Evolutionary conservation across 164 flowering plant genomes (phyloP), one percentile per base, ranked within the genome.

Genomic region (Annona squamosa): DNA sequence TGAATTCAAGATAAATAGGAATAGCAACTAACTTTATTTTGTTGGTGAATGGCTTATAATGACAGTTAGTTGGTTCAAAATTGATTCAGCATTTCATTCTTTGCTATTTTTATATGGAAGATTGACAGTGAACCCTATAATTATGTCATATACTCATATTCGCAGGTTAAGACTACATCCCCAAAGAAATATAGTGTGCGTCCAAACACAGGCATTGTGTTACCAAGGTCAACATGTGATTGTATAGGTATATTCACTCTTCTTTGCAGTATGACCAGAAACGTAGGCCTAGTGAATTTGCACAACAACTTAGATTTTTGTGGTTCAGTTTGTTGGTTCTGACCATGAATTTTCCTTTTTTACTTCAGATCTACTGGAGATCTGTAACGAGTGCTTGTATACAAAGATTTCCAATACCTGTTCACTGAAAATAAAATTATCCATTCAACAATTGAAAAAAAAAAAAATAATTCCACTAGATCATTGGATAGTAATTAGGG

Each of bases 101-200:
- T 16, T 52, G 2, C 3, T 52, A 52, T 52, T 52, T n/a, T 68
- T 46, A n/a, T 4, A 45, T 4, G 47, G 13, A 57, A 18, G 18
- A 13, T 70, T 77, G 67, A 70, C 69, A 62, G 52, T 9, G 59
- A 13, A 63, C 47, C 46, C 65, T 71, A 57, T 78, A 17, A 68
- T 52, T 74, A 10, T 57, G 17, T 52, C 16, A 10, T 73, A 19
- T 75, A 73, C 67, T 52, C 16, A 10, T 73, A 19, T 75, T 74
- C 67, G 76, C 91, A 93, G 98, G 94, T 93, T 65, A 93, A 93
- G 74, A 93, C 98, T 68, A 93, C 97, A 1, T 84, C 87, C n/a
- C 98, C 97, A 43, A 90, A 84, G 86, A 87, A 82, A 68, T 91
- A 91, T 71, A 87, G 88, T 76, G 98, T 93, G 47, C 85, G 88